Base-by-base conservation (phyloP, 2,329 filamentous ascomycete species). In the Scedosporium boydii region DNA sequence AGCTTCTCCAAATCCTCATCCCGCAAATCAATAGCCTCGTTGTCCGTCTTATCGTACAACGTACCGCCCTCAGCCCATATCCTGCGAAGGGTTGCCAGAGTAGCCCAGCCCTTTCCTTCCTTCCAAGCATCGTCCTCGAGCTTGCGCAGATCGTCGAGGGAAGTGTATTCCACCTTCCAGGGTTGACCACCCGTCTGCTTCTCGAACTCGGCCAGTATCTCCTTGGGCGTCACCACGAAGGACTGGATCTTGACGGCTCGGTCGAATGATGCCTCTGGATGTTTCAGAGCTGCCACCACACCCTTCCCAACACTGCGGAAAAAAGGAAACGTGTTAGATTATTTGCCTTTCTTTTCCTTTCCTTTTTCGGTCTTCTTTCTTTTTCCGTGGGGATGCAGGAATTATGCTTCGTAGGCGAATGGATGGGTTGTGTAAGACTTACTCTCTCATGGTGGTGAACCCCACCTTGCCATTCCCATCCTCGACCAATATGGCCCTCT, bases 11-110 rank as follows among this genome's bases (percentile, higher is more conserved):
- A 71, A 27, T 82, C 74, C 7, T 78, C 78, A 3, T 77, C 77
- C 6, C 70, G 67, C 10, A 82, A 44, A 0, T 79, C 83, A 61
- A 91, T 78, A 1, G 78, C 67, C 29, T 77, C 80, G 67, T 91
- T 91, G 69, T 90, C 87, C 62, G 85, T 82, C 72, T 83, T 82
- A 1, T 84, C 81, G 69, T 91, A 91, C 56, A 91, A 71, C 0
- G 88, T 91, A 1, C 86, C 86, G 0, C 89, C 89, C 68, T 89
- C 83, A 0, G 83, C 82, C 89, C 88, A 91, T 59, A 91, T 91
- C 18, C 89, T 76, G 56, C 85, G 77, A 66, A 91, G 73, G 0
- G 88, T 90, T 58, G 80, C 77, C 1, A 75, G 66, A 0, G 83
- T 84, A 0, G 85, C 86, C 18, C 69, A 64, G 0, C 85, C 78